Conservation (phyloP, 2,329 filamentous ascomycete genomes). For the Curvularia sp. region DNA sequence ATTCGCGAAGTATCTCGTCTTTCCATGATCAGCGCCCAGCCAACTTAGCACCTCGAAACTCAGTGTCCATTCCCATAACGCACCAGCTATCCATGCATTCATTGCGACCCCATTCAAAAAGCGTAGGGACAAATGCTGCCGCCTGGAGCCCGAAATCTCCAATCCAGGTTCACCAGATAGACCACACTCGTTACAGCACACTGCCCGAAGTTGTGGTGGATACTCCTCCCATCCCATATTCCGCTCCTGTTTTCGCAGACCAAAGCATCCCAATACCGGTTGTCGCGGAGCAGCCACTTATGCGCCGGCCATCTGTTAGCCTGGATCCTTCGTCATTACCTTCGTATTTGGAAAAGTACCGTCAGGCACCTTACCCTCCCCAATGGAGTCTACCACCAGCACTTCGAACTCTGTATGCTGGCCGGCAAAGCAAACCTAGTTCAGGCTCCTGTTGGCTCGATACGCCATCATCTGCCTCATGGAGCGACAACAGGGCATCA, state of each 20-base stretch:
- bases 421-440: constrained; percentile 11
- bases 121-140: constrained; percentile 20
- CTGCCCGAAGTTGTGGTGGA: constrained; percentile 25
- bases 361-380: constrained; percentile 41
- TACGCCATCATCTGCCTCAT: constrained; percentile 28
- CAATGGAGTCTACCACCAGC: constrained; percentile 39
- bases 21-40: background rate
- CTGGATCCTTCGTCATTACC: constrained; percentile 26
- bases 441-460: constrained; percentile 38
- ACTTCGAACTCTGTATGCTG: constrained; percentile 33
- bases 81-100: constrained; percentile 15
- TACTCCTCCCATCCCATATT: constrained; percentile 8
- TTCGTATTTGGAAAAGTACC: constrained; percentile 38
- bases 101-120: constrained; percentile 20
- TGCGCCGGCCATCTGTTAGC: constrained; percentile 6
- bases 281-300: constrained; percentile 9
- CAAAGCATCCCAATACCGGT: constrained; percentile 24
- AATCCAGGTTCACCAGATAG: constrained; percentile 2
- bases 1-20: constrained; percentile 3
- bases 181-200: constrained; percentile 15
- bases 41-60: background rate
- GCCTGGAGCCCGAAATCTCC: constrained; percentile 30
- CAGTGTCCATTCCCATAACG: background rate
- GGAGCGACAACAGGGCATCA: constrained; percentile 30
- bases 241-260: constrained; percentile 11